phyloP scores from a whole-genome alignment of 1,284 basidiomycete species.

The Ustilago tritici region DNA sequence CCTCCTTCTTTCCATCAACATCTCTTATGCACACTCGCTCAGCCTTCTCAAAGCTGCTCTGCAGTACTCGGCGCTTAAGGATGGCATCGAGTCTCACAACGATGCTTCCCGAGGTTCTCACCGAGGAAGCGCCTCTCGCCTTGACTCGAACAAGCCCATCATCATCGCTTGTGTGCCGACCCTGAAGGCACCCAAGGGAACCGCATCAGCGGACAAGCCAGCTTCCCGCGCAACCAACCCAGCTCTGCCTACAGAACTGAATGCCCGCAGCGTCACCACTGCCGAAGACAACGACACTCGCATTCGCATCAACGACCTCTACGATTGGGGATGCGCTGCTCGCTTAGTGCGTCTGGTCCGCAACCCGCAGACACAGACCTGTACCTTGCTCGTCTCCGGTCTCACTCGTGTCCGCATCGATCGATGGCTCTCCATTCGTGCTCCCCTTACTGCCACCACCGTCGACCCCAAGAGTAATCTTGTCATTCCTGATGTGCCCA shows the following conservation, averaged over 20 bases:
- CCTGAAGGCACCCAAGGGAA: conserved; percentile 49
- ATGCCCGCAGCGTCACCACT: conserved; percentile 36
- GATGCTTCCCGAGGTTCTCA: conserved; percentile 23
- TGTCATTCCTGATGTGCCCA: conserved; percentile 59
- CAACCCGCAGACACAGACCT: conserved; percentile 63
- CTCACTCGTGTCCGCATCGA: conserved; percentile 63
- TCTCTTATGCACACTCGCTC: conserved; percentile 64
- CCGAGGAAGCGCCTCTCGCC: conserved; percentile 18
- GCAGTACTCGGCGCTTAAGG: conserved; percentile 48
- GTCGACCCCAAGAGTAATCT: conserved; percentile 60
- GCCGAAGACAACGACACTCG: conserved; percentile 43
- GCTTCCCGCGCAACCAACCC: conserved; percentile 48
- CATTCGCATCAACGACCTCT: conserved; percentile 56
- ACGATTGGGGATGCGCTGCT: conserved; percentile 65
- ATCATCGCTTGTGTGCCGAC: conserved; percentile 65
- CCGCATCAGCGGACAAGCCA: conserved; percentile 44
- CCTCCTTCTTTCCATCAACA: conserved; percentile 64
- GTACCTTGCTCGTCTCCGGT: conserved; percentile 65
- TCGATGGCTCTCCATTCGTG: conserved; percentile 61
- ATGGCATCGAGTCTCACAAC: conserved; percentile 39
- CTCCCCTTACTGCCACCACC: conserved; percentile 58
- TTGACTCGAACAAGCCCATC: conserved; percentile 54
- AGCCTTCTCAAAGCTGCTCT: conserved; percentile 67
- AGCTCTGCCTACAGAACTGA: conserved; percentile 30
- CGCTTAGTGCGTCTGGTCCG: conserved; percentile 65